Evolutionary conservation across 192 early-diverging fungal species (phyloP), one percentile per base, ranked within the genome.

Genomic region (Backusella liffmaniae): DNA sequence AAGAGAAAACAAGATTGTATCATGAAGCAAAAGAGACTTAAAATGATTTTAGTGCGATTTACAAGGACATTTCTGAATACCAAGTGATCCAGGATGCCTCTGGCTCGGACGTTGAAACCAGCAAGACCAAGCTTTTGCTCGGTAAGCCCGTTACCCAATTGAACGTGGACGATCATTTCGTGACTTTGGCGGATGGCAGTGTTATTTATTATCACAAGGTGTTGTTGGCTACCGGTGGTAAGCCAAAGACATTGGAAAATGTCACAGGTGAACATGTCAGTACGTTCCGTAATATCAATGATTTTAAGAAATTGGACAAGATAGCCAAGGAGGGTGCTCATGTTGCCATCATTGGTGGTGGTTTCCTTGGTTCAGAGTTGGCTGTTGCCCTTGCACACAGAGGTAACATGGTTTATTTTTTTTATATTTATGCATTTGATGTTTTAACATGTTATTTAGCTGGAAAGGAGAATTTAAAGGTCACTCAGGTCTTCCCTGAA

Each of bases 311-410:
- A 68, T 72, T 92, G 30, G 82, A 87, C 44, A 74, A 73, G 21
- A 59, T 83, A 3, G 80, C 82, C 35, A 79, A 88, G 39, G 75
- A 80, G 42, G 74, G 76, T 62, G 81, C 80, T n/a, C 82, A 78
- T 66, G 82, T 92, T 75, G 89, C 84, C 23, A 76, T 92, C 53
- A 73, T 92, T 21, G 90, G 90, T 62, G 89, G 89, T 35, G 90
- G 90, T 12, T 89, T 92, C 80, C 81, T 92, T 62, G 90, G 90
- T n/a, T 84, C 83, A 62, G 90, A 92, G 70, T 75, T 92, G 18
- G 84, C 90, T 32, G 82, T 84, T 41, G 89, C 90, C 21, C 72
- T 92, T 37, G 85, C 87, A 29, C 80, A 86, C 21, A 73, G 78
- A 70, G 80, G 79, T 83, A 83, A 76, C 68, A 32, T 32, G 3